Evolutionary conservation across 2,329 filamentous ascomycete genomes (phyloP).

Genomic region (Lachnum nothofagi): DNA sequence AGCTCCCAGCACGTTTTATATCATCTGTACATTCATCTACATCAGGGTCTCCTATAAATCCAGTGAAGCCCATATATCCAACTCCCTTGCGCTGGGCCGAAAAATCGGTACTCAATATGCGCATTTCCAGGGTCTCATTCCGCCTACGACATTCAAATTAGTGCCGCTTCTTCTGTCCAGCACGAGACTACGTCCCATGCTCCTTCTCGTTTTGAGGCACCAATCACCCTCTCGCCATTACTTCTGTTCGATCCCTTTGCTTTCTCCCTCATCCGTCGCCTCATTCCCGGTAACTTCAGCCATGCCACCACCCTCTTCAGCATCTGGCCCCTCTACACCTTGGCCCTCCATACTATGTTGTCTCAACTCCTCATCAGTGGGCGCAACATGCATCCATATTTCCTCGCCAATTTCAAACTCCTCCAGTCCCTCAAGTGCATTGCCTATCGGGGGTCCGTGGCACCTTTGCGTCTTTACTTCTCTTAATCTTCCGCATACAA

Average conservation of each 20-base stretch:
- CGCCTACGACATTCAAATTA: too few relatives aligned
- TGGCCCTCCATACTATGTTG: conserved; percentile 14
- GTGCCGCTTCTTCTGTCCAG: too few relatives aligned
- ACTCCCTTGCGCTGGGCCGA: too few relatives aligned
- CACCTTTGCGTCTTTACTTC: conserved; percentile 33
- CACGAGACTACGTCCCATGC: too few relatives aligned
- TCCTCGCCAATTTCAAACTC: conserved; percentile 37
- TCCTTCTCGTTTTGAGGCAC: neutral
- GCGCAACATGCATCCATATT: conserved; percentile 49
- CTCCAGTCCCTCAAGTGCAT: conserved; percentile 34
- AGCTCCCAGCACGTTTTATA: too few relatives aligned
- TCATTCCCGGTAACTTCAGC: conserved; percentile 14
- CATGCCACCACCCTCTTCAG: conserved; percentile 10
- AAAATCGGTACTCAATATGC: too few relatives aligned
- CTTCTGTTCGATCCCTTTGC: conserved; percentile 16
- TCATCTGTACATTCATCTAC: too few relatives aligned
- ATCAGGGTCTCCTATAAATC: too few relatives aligned
- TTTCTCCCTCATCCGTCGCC: conserved; percentile 1
- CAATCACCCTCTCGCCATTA: conserved; percentile 18
- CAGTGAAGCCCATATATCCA: too few relatives aligned
- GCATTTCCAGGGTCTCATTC: too few relatives aligned
- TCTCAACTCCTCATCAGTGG: conserved; percentile 32
- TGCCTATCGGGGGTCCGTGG: conserved; percentile 38
- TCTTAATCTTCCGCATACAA: conserved; percentile 26
- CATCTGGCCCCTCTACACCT: conserved; percentile 4